These are phyloP conservation scores for Zychaea mexicana DNA, from an alignment of 371 early-diverging fungal species.

Conservation along the genomic window DNA sequence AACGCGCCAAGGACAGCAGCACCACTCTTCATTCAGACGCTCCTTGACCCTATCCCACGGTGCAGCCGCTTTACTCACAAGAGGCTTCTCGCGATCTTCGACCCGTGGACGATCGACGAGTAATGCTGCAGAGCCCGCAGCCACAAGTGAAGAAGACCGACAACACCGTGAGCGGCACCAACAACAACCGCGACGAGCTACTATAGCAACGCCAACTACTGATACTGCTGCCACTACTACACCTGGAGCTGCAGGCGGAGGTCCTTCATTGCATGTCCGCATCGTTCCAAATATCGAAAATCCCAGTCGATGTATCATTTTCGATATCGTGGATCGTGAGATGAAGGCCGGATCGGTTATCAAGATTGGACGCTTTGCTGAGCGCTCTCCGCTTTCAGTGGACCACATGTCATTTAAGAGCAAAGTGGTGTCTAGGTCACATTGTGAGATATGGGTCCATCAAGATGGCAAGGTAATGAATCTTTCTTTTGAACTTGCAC, in stretches of 20 bases:
- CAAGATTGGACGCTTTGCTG: conserved; percentile 84
- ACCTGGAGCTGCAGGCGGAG: not conserved
- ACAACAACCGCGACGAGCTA: conserved; percentile 2
- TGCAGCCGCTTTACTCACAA: conserved; percentile 8
- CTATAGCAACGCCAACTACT: not conserved
- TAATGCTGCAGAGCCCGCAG: not conserved
- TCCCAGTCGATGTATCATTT: conserved; percentile 73
- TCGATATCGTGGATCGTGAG: conserved; percentile 82
- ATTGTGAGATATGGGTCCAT: conserved; percentile 91
- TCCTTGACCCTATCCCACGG: conserved; percentile 22
- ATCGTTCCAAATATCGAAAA: conserved; percentile 81
- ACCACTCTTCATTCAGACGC: conserved; percentile 11
- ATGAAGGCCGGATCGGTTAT: conserved; percentile 68
- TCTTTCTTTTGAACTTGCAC: not conserved
- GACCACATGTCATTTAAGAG: conserved; percentile 86
- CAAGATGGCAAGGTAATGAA: conserved; percentile 41
- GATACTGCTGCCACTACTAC: not conserved
- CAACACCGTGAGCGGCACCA: conserved; percentile 1
- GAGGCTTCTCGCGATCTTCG: conserved; percentile 14
- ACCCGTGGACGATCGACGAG: conserved; percentile 4
- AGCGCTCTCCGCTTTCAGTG: conserved; percentile 53
- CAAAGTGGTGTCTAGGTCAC: conserved; percentile 93
- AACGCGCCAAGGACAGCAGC: not conserved
- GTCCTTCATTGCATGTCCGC: conserved; percentile 55
- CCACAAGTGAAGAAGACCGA: not conserved